Evolutionary conservation across 495 filamentous ascomycete genomes (phyloP).

Genomic region (Xylaria intraflava): DNA sequence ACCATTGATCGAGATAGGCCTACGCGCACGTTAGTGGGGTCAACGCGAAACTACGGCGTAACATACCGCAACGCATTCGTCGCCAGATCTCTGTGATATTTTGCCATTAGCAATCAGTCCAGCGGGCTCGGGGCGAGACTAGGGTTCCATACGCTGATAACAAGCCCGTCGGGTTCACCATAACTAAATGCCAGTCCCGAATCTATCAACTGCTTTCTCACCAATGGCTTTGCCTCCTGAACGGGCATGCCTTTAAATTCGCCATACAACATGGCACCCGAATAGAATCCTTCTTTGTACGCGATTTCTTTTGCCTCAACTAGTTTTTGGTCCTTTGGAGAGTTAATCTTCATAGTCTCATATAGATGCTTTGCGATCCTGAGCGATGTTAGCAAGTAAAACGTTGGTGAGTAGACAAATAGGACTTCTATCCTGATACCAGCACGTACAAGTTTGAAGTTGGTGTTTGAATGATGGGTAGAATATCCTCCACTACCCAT

Average conservation of each 20-base stretch:
- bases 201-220: constrained; percentile 71
- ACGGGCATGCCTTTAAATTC: constrained; percentile 86
- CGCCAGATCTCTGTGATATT: constrained; percentile 60
- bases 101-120: not conserved
- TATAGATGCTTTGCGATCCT: constrained; percentile 70
- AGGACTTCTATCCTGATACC: not conserved
- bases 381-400: not conserved
- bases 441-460: constrained; percentile 57
- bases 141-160: constrained; percentile 40
- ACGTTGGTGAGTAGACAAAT: too few species aligned
- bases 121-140: not conserved
- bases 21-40: not conserved
- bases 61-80: constrained; percentile 69
- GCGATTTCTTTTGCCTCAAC: constrained; percentile 92
- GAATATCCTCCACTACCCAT: constrained; percentile 84
- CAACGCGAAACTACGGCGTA: not conserved
- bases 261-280: constrained; percentile 83
- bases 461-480: constrained; percentile 85
- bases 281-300: constrained; percentile 97
- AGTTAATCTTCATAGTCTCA: constrained; percentile 91
- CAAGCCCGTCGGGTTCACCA: constrained; percentile 83
- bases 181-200: constrained; percentile 81
- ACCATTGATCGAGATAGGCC: constrained; percentile 94
- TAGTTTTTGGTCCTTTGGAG: constrained; percentile 86
- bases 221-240: constrained; percentile 76